A percentile compares a stretch with the other conserved stretches of the same genome.
phyloP scores from a whole-genome alignment of 2,329 filamentous ascomycete genomes.

The Phyllosticta paracitricarpa region DNA sequence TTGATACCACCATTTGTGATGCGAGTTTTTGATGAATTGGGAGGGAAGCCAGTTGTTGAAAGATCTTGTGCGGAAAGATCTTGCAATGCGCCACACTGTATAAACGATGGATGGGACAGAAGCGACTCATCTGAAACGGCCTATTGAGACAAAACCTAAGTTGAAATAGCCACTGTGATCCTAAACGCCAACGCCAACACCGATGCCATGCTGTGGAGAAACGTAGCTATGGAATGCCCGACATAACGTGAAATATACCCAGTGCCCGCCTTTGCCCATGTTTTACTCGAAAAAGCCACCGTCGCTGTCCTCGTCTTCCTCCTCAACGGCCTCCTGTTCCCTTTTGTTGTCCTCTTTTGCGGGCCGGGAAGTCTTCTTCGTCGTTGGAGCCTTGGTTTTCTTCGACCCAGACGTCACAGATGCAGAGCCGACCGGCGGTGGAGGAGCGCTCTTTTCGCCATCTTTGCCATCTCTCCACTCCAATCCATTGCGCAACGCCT shows the following conservation, averaged over 20 bases:
- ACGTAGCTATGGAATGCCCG: neutral
- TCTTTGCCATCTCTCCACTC: slow-evolving; percentile 1
- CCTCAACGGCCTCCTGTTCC: slow-evolving; percentile 5
- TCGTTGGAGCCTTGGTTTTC: neutral
- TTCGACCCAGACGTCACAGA: neutral
- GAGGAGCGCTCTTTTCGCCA: neutral
- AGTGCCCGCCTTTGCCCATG: neutral
- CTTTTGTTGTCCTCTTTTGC: slow-evolving; percentile 1
- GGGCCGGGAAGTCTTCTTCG: slow-evolving; percentile 6
- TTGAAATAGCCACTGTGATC: neutral
- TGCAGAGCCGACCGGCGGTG: neutral
- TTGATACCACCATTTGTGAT: neutral
- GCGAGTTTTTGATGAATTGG: neutral
- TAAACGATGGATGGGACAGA: neutral
- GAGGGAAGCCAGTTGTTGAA: too few relatives aligned
- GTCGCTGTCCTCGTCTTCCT: slow-evolving; percentile 20
- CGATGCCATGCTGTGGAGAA: slow-evolving; percentile 1
- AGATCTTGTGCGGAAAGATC: too few relatives aligned
- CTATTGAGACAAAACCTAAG: neutral
- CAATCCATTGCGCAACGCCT: slow-evolving; percentile 46
- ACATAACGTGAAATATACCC: neutral
- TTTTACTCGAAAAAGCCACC: slow-evolving; percentile 27
- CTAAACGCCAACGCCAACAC: slow-evolving; percentile 3
- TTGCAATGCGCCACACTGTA: neutral
- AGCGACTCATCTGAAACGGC: neutral